phyloP scores from a whole-genome alignment of 768 basidiomycete species.

The Suillus discolor region DNA sequence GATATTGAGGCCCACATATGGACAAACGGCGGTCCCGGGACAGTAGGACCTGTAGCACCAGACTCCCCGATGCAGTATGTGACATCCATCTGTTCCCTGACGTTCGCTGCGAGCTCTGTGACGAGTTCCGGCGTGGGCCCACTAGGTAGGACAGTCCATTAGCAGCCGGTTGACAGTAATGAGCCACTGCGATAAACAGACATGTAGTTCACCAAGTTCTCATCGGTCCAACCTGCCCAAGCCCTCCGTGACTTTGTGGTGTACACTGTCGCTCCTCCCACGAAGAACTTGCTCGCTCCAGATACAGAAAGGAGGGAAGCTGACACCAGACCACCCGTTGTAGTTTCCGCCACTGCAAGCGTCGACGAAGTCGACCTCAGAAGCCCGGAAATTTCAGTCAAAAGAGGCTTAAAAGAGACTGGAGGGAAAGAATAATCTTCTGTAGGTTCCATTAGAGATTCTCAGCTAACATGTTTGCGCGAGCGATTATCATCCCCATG shows the following conservation, averaged over 20 bases:
- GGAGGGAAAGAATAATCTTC: constrained; percentile 19
- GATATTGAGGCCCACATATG: constrained; percentile 14
- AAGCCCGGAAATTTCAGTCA: constrained; percentile 17
- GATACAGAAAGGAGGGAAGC: constrained; percentile 20
- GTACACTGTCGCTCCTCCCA: constrained; percentile 22
- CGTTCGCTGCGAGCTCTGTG: constrained; percentile 16
- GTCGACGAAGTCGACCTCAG: constrained; percentile 17
- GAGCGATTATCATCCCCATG: neutral
- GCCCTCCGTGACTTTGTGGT: constrained; percentile 16
- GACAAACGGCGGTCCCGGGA: constrained; percentile 6
- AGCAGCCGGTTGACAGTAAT: neutral
- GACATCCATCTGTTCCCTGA: constrained; percentile 15
- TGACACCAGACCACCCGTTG: constrained; percentile 24
- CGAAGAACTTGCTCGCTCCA: constrained; percentile 22
- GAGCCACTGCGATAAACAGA: constrained; percentile 3
- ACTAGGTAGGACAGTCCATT: constrained; percentile 7
- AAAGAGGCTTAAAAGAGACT: constrained; percentile 16
- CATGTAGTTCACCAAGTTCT: constrained; percentile 18
- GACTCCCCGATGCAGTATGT: constrained; percentile 24
- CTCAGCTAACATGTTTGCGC: neutral
- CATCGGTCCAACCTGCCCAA: constrained; percentile 24
- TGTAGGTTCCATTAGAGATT: constrained; percentile 1
- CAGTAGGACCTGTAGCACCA: constrained; percentile 22
- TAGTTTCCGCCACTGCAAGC: constrained; percentile 23
- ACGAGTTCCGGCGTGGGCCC: constrained; percentile 23